Conservation (phyloP, 768 basidiomycete genomes). For the Arthromyces matolae region DNA sequence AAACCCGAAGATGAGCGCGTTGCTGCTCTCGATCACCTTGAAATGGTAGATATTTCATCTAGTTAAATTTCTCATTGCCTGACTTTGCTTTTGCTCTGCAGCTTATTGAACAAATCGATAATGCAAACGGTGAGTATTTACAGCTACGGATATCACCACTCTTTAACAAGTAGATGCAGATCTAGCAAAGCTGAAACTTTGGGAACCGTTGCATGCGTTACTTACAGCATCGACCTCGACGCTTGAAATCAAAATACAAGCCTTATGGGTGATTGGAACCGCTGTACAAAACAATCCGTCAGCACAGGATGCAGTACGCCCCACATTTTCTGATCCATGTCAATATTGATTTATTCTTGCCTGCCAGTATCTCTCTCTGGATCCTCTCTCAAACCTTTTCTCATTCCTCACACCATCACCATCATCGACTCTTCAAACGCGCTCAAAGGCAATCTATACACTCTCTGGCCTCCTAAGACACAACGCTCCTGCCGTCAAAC, state of each 20-base stretch:
- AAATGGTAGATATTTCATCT: conserved; percentile 58
- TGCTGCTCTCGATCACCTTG: conserved; percentile 75
- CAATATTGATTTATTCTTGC: neutral
- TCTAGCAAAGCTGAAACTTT: conserved; percentile 70
- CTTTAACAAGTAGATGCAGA: conserved; percentile 32
- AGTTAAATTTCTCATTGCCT: neutral
- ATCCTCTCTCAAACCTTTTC: conserved; percentile 65
- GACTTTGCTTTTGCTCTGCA: conserved; percentile 27
- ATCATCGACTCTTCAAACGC: conserved; percentile 46
- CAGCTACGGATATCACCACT: neutral
- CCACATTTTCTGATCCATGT: neutral
- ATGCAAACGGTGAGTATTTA: conserved; percentile 73
- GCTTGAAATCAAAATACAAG: conserved; percentile 59
- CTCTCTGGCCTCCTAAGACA: conserved; percentile 80
- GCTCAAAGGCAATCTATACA: conserved; percentile 81
- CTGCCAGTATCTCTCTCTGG: conserved; percentile 53
- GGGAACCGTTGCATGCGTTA: conserved; percentile 72
- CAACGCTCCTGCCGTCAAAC: conserved; percentile 59
- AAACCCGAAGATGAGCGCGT: conserved; percentile 57
- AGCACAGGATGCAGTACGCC: conserved; percentile 70
- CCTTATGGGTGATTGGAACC: conserved; percentile 85
- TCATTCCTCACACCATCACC: conserved; percentile 53
- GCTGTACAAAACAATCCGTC: conserved; percentile 87
- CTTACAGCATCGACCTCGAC: conserved; percentile 51
- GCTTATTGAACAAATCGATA: conserved; percentile 88